Base-by-base conservation (phyloP, 192 early-diverging fungal genomes). In the Backusella parvicylindrica region DNA sequence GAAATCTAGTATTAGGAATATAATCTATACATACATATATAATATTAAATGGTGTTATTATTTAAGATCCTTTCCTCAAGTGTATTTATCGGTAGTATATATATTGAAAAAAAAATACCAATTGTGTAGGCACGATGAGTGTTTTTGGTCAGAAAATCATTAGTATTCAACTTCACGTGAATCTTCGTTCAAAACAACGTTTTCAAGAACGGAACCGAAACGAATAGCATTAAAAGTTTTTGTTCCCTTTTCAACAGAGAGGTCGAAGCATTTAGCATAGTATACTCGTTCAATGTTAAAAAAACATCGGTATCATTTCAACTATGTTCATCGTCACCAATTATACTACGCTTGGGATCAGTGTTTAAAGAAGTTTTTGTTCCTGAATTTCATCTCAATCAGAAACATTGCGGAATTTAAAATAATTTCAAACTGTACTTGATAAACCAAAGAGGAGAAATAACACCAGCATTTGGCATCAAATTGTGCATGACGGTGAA, bases 281-380 rank as follows among this genome's bases (percentile, higher is more conserved):
- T 96, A 99, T 18, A 96, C 97, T 64, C 97, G 96, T 86, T 99
- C 97, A 73, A 99, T 97, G 86, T 99, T 99, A 91, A 99, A 99
- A 64, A n/a, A n/a, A 97, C 85, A 70, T 95, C 96, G 35, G 89
- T 89, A 75, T 97, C 94, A 31, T 92, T 93, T 96, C 97, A 99
- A 81, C 96, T 96, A 82, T 99, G 97, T 86, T 99, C 97, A 86
- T 99, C 97, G 84, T 99, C 97, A 83, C 97, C 97, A 80, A 99
- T 99, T 60, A 99, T 83, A 73, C 88, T 86, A 31, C 97, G 93
- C 77, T 86, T 90, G 6, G 95, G 96, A 75, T 99, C 96, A 12
- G 97, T 96, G 21, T 94, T 96, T 43, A 99, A 88, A 30, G 97
- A 97, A 68, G 97, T 99, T 86, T 99, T 99, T 72, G 97, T 99